Conservation (phyloP, 257 asterid species). For the Solanum chiquidenum region DNA sequence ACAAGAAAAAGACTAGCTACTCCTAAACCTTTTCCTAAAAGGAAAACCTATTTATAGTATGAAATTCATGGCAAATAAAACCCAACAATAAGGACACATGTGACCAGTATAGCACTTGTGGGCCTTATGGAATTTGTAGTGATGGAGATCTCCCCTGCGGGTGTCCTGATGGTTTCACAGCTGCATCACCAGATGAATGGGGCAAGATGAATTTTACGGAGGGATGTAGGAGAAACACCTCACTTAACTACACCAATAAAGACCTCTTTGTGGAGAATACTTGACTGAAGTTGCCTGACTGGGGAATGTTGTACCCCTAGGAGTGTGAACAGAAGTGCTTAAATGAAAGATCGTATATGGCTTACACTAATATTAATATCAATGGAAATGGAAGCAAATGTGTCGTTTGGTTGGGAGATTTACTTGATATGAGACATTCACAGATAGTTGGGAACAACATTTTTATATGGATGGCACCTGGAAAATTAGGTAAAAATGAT, state of each 20-base stretch:
- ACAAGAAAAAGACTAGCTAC: no score
- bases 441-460: conserved; percentile 8
- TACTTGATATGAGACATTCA: conserved; percentile 19
- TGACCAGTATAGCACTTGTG: conserved; percentile 26
- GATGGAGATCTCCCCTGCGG: conserved; percentile 8
- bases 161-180: conserved; percentile 25
- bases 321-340: conserved; percentile 17
- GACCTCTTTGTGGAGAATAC: conserved; percentile 20
- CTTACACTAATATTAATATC: conserved; percentile 17
- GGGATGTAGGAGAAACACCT: conserved; percentile 14
- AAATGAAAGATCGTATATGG: conserved; percentile 23
- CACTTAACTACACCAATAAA: conserved; percentile 13
- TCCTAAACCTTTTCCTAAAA: no score
- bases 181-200: conserved; percentile 14
- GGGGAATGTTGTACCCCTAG: neutral
- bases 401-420: conserved; percentile 20
- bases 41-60: no score
- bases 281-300: conserved; percentile 23
- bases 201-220: conserved; percentile 1
- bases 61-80: no score
- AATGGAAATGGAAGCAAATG: conserved; percentile 17
- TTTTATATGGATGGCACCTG: conserved; percentile 26
- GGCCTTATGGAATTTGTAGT: conserved; percentile 22
- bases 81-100: conserved; percentile 24
- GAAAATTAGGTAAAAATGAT: conserved; percentile 11